These are phyloP conservation scores for Colletotrichum horii DNA, from an alignment of 2,329 filamentous ascomycete species.

Conservation along the genomic window DNA sequence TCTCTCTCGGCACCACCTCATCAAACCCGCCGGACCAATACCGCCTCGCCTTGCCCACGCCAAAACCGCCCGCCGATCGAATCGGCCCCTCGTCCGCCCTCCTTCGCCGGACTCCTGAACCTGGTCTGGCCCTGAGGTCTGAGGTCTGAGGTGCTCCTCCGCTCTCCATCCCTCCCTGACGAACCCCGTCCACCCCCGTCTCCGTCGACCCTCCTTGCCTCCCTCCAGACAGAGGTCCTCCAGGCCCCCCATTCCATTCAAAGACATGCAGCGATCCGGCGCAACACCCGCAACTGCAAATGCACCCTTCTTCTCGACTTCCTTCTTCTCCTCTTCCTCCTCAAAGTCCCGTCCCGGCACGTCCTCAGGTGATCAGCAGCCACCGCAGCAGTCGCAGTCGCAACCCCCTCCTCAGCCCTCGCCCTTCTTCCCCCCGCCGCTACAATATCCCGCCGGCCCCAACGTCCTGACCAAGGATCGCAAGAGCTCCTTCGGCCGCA, in stretches of 20 bases:
- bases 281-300: conserved; percentile 25
- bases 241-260: background rate
- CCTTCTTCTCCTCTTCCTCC: conserved; percentile 38
- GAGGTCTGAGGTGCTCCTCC: background rate
- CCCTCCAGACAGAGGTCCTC: background rate
- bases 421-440: conserved; percentile 17
- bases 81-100: conserved; percentile 7
- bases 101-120: conserved; percentile 15
- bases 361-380: conserved; percentile 21
- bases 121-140: conserved; percentile 1
- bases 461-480: conserved; percentile 49
- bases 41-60: background rate
- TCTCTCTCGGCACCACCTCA: background rate
- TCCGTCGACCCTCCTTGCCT: background rate
- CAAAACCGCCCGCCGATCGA: conserved; percentile 7
- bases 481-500: conserved; percentile 59
- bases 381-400: conserved; percentile 14
- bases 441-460: conserved; percentile 26
- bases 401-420: conserved; percentile 20
- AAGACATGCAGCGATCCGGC: conserved; percentile 25
- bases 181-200: background rate
- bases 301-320: conserved; percentile 40
- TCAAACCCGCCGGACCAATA: conserved; percentile 13
- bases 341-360: conserved; percentile 28
- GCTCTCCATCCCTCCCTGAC: background rate